Evolutionary conservation across 305 asterid species (phyloP).

Genomic region (Vinca major): DNA sequence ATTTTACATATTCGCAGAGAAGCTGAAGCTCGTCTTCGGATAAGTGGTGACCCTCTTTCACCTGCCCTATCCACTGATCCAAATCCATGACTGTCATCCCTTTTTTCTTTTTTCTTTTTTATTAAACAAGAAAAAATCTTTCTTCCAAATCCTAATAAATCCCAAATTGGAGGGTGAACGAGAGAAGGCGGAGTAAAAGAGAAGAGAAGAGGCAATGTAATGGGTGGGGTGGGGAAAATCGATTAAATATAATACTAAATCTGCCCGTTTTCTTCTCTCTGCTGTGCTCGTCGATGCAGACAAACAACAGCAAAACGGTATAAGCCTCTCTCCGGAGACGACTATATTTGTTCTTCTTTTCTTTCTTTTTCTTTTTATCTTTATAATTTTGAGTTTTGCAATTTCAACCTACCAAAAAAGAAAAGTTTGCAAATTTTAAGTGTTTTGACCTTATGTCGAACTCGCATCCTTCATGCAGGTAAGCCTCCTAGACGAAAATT

Average conservation of each 20-base stretch:
- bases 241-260: background rate
- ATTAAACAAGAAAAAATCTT: background rate
- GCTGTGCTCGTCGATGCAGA: no score
- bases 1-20: constrained; percentile 83
- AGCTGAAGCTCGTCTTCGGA: constrained; percentile 97
- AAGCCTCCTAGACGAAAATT: no score
- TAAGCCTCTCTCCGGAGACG: no score
- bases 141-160: background rate
- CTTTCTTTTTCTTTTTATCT: no score
- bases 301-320: no score
- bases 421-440: no score
- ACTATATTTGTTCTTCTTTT: no score
- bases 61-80: constrained; percentile 82
- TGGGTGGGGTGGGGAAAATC: background rate
- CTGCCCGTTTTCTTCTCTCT: background rate
- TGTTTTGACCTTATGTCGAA: no score
- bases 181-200: background rate
- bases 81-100: constrained; percentile 57
- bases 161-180: background rate
- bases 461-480: no score
- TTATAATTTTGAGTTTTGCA: no score
- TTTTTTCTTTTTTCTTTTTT: background rate
- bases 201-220: background rate
- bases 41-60: constrained; percentile 91
- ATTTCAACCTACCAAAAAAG: no score